Evolutionary conservation across 2,329 filamentous ascomycete species (phyloP), one percentile per base, ranked within the genome.

Genomic region (Aureobasidium vineae): DNA sequence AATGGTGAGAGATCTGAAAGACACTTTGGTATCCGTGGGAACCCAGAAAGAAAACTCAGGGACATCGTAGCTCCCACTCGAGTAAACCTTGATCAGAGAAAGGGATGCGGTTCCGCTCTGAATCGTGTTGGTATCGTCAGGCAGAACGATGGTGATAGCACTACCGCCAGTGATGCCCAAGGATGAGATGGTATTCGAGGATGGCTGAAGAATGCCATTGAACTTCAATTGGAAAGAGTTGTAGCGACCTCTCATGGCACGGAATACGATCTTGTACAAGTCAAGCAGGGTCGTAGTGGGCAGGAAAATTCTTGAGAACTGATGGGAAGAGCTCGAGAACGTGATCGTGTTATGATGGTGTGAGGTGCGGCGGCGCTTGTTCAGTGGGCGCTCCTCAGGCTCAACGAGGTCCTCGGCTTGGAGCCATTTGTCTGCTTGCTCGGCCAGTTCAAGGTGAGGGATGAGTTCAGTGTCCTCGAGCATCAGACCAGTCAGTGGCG

Each of bases 401-500:
- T 52, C 31, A 19, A 65, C 36, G 3, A 70, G 23, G 26, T 70
- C 67, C 15, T 63, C 53, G 26, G 63, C 70, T 16, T 53, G 36
- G 10, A 74, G 65, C 73, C 74, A 77, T 2, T 47, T 56, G 15
- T 61, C 60, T n/a, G 73, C 72, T n/a, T 68, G 57, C 23, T 69
- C 65, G 7, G 73, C 70, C 10, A 72, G 60, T 5, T 47, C 52
- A 16, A 68, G 56, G 43, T 78, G 70, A 3, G 69, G 68, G 3
- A 63, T 59, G 13, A 77, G 52, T 19, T 68, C 66, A 5, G 69
- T 72, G 50, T 71, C 69, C 3, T 60, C 21, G 5, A 76, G 68
- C 2, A 64, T 53, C 3, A 76, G 68, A 6, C 75, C 74, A 2
- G 75, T 76, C 50, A 73, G 70, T 5, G 77, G 77, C 0, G 75